Evolutionary conservation across 148 eudicot species (phyloP).

Genomic region (Gaultheria prostrata): DNA sequence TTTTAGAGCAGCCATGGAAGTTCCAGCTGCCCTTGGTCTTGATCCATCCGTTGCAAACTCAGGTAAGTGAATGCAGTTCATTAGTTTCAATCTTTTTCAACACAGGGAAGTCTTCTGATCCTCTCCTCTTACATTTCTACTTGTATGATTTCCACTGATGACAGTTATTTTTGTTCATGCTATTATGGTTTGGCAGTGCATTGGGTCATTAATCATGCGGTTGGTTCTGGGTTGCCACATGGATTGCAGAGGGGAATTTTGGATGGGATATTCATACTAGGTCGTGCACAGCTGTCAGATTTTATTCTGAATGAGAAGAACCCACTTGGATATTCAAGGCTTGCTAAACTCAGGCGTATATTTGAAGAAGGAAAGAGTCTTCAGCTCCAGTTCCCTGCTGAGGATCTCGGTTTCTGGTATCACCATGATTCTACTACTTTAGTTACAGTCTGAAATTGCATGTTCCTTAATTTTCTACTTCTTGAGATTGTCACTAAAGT

Average conservation of each 20-base stretch:
- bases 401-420: constrained; percentile 97
- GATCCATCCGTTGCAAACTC: constrained; percentile 83
- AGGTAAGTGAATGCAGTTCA: constrained; percentile 34
- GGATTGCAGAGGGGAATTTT: constrained; percentile 62
- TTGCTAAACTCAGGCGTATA: constrained; percentile 62
- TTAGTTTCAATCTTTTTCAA: constrained; percentile 5
- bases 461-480: background rate
- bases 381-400: constrained; percentile 99
- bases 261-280: constrained; percentile 79
- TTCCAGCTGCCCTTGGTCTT: constrained; percentile 97
- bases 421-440: background rate
- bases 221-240: constrained; percentile 71
- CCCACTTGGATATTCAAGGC: constrained; percentile 83
- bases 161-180: background rate
- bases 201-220: constrained; percentile 50
- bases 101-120: background rate
- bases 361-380: constrained; percentile 98
- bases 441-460: constrained; percentile 1
- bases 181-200: constrained; percentile 57
- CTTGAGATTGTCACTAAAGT: background rate
- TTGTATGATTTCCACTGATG: background rate
- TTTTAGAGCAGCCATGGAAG: constrained; percentile 93
- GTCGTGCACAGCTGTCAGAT: constrained; percentile 85
- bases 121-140: background rate
- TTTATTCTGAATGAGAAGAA: constrained; percentile 70